Evolutionary conservation across 495 filamentous ascomycete species (phyloP).

Genomic region (Annulohypoxylon nitens): DNA sequence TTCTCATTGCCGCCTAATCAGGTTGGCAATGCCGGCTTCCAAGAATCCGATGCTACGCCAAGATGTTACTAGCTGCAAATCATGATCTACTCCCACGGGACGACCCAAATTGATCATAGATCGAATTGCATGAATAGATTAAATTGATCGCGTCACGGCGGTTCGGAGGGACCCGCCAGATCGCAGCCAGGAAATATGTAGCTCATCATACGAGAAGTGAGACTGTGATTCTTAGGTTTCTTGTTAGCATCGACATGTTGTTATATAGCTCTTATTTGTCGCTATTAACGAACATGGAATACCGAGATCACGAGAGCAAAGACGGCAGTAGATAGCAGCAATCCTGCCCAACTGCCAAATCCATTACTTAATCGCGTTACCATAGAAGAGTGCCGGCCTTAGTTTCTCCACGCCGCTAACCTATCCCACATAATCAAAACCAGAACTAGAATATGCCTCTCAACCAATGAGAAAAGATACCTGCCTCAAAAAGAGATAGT

Average conservation of each 20-base stretch:
- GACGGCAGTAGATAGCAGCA: not conserved
- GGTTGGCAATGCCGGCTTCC: slow-evolving; percentile 5
- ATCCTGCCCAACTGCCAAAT: not conserved
- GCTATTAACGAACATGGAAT: not conserved
- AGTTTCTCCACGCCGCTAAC: slow-evolving; percentile 18
- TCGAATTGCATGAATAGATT: slow-evolving; percentile 13
- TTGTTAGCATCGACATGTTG: not conserved
- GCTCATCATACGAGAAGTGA: not conserved
- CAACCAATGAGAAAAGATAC: slow-evolving; percentile 12
- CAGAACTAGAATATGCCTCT: not conserved
- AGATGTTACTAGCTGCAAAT: slow-evolving; percentile 4
- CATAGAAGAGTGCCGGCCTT: not conserved
- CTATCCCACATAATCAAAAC: slow-evolving; percentile 7
- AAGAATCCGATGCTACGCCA: not conserved
- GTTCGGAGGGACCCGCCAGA: not conserved
- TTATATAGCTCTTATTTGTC: not conserved
- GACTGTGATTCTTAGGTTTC: not conserved
- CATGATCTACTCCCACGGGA: not conserved
- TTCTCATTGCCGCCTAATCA: not conserved
- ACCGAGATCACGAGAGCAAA: not conserved
- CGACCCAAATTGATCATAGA: not conserved
- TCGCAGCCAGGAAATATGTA: not conserved
- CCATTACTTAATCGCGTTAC: slow-evolving; percentile 1
- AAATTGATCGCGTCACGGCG: not conserved
- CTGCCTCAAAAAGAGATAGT: not conserved